Percentiles rank a stretch among this genome's conserved stretches.
Evolutionary conservation across 176 grass and related monocot species (phyloP).

Genomic region (Tuctoria greenei): DNA sequence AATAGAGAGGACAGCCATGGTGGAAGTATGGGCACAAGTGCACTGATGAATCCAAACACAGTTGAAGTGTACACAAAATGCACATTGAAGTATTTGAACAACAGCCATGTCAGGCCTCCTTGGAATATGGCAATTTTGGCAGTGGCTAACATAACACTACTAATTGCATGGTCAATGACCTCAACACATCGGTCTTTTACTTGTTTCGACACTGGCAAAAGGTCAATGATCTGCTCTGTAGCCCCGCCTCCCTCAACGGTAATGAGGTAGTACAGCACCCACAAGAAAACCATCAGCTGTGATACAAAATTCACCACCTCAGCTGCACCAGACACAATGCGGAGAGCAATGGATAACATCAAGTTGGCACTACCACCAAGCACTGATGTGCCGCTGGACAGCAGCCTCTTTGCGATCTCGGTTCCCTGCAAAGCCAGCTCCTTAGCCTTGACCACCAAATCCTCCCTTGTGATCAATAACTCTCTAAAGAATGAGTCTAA

Average conservation of each 20-base stretch:
- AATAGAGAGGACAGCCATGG: constrained; percentile 71
- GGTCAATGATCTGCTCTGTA: constrained; percentile 81
- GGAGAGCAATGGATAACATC: constrained; percentile 60
- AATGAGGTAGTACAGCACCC: constrained; percentile 88
- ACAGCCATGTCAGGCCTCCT: constrained; percentile 75
- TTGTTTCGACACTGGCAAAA: constrained; percentile 78
- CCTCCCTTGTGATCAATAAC: constrained; percentile 77
- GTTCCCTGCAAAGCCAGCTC: constrained; percentile 73
- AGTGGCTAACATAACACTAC: constrained; percentile 80
- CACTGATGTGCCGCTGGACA: constrained; percentile 72
- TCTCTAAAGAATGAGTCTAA: constrained; percentile 76
- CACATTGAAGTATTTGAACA: constrained; percentile 83
- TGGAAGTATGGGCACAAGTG: constrained; percentile 82
- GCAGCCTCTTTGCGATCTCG: constrained; percentile 64
- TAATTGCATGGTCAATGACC: constrained; percentile 94
- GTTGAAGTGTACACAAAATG: constrained; percentile 93
- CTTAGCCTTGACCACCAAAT: constrained; percentile 82
- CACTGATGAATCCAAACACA: constrained; percentile 66
- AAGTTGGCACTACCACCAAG: constrained; percentile 78
- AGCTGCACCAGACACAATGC: constrained; percentile 71
- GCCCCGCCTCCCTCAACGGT: constrained; percentile 81
- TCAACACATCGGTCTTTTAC: constrained; percentile 70
- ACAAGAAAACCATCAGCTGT: constrained; percentile 88
- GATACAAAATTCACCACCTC: constrained; percentile 90
- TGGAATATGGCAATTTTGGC: constrained; percentile 97